Percentiles rank a stretch among this genome's conserved stretches.
These are phyloP conservation scores for Taiozyma sp. DNA, from an alignment of 1,139 yeast genomes.

Conservation along the genomic window DNA sequence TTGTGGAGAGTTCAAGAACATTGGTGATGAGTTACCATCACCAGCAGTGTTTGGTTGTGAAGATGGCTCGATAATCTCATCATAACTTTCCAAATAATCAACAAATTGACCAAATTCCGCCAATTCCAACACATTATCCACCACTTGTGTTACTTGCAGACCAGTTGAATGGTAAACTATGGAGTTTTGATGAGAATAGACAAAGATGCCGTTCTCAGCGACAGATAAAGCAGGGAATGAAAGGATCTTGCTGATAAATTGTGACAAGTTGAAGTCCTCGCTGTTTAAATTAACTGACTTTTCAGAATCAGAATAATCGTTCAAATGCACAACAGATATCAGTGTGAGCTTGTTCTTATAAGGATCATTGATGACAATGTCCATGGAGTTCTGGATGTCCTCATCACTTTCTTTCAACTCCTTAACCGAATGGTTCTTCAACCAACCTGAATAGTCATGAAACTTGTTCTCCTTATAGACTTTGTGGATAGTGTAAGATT, in stretches of 20 bases:
- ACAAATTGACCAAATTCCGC: conserved; percentile 7
- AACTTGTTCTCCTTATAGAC: conserved; percentile 12
- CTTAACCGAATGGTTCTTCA: conserved; percentile 9
- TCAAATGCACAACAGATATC: conserved; percentile 3
- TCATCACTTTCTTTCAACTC: conserved; percentile 17
- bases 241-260: conserved; percentile 9
- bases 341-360: conserved; percentile 2
- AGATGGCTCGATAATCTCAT: neutral
- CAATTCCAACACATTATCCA: conserved; percentile 5
- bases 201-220: conserved; percentile 7
- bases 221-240: neutral
- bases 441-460: conserved; percentile 19
- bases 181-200: conserved; percentile 7
- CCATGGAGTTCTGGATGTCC: conserved; percentile 12
- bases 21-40: too few species aligned
- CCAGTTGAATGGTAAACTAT: conserved; percentile 1
- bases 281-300: neutral
- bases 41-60: neutral
- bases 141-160: neutral
- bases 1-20: neutral
- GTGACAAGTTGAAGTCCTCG: conserved; percentile 2
- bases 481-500: conserved; percentile 16
- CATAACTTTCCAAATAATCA: conserved; percentile 4
- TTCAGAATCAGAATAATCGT: conserved; percentile 11
- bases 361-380: conserved; percentile 1